phyloP scores from a whole-genome alignment of 306 rosid species.

The Cajanus cajan region DNA sequence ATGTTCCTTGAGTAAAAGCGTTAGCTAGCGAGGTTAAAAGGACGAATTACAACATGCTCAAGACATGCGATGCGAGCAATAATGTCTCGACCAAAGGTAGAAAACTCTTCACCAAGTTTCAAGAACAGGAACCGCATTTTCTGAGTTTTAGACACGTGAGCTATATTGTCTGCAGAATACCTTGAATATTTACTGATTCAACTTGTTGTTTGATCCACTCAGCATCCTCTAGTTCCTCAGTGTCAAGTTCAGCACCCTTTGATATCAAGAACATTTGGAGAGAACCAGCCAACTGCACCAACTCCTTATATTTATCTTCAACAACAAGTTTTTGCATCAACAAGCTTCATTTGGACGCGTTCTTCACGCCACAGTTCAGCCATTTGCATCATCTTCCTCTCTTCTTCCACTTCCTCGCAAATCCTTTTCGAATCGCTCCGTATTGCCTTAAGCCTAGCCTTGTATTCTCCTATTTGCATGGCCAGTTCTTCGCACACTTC shows the following conservation, averaged over 20 bases:
- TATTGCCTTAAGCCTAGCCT: conserved; percentile 35
- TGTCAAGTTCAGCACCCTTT: conserved; percentile 36
- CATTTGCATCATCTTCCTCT: conserved; percentile 62
- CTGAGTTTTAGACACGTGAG: conserved; percentile 7
- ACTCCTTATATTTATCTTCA: conserved; percentile 50
- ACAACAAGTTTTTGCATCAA: conserved; percentile 59
- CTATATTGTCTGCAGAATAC: conserved; percentile 30
- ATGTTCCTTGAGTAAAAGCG: neutral
- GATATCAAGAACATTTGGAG: conserved; percentile 46
- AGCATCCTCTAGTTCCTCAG: conserved; percentile 38
- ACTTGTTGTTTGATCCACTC: conserved; percentile 42
- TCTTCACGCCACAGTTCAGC: conserved; percentile 74
- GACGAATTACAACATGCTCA: neutral
- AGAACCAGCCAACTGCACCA: conserved; percentile 46
- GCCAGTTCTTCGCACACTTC: conserved; percentile 47
- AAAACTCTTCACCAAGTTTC: neutral
- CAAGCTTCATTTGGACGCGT: conserved; percentile 65
- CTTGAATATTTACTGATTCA: conserved; percentile 37
- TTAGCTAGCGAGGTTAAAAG: neutral
- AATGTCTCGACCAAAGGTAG: neutral
- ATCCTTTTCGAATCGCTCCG: conserved; percentile 38
- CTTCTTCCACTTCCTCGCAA: conserved; percentile 56
- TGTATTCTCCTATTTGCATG: conserved; percentile 48
- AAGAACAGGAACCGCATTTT: neutral
- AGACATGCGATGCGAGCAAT: neutral